Conservation (phyloP, 106 monocot species). For the Narthecium ossifragum region DNA sequence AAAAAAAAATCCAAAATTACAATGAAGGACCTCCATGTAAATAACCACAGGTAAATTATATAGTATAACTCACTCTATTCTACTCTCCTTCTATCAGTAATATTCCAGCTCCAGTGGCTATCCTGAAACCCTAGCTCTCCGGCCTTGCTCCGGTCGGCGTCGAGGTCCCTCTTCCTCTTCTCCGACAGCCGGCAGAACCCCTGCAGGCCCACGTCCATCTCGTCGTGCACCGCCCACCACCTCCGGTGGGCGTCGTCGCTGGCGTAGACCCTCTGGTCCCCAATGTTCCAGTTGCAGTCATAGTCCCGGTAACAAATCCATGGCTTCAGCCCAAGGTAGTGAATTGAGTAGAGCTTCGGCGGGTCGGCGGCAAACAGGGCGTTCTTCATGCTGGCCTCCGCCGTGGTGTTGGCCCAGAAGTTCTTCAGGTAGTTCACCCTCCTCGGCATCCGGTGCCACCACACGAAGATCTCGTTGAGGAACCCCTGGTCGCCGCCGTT, state of each 20-base stretch:
- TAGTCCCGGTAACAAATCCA: slow-evolving; percentile 78
- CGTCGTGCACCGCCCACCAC: slow-evolving; percentile 76
- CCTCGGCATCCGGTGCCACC: slow-evolving; percentile 89
- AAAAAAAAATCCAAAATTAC: no score
- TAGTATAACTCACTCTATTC: neutral
- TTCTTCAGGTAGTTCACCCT: slow-evolving; percentile 81
- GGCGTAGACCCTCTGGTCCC: slow-evolving; percentile 45
- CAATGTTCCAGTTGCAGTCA: slow-evolving; percentile 80
- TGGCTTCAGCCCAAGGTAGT: slow-evolving; percentile 79
- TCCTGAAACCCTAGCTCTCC: slow-evolving; percentile 30
- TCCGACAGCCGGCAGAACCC: slow-evolving; percentile 35
- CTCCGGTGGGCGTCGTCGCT: slow-evolving; percentile 61
- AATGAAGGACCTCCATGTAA: no score
- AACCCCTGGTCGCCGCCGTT: slow-evolving; percentile 93
- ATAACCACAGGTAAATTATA: no score
- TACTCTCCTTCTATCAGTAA: slow-evolving; percentile 24
- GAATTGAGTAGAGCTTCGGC: slow-evolving; percentile 59
- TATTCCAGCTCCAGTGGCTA: slow-evolving; percentile 50
- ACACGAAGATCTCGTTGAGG: slow-evolving; percentile 79
- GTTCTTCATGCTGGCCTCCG: slow-evolving; percentile 38
- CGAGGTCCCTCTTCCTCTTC: slow-evolving; percentile 39
- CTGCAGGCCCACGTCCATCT: slow-evolving; percentile 49
- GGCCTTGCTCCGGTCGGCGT: slow-evolving; percentile 42
- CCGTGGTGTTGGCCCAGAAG: slow-evolving; percentile 60
- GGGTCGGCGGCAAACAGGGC: slow-evolving; percentile 61